Percentiles rank a stretch among this genome's conserved stretches.
These are phyloP conservation scores for Hyphodiscus sp. DNA, from an alignment of 2,329 filamentous ascomycete species.

Conservation along the genomic window DNA sequence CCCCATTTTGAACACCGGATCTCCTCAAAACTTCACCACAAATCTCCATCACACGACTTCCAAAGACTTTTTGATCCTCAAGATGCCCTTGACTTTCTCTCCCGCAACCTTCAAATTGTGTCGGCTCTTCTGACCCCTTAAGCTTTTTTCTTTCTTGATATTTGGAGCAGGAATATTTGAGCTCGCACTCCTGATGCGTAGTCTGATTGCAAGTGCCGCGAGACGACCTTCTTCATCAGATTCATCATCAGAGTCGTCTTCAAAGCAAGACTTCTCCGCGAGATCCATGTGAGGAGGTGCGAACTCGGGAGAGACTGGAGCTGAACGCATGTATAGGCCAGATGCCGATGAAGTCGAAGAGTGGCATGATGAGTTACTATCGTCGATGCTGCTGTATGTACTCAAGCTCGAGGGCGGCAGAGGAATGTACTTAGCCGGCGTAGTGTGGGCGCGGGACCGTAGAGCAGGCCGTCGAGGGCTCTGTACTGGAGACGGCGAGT, in stretches of 20 bases:
- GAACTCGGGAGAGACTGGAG: background rate
- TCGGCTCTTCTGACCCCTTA: background rate
- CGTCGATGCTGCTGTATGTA: background rate
- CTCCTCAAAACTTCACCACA: background rate
- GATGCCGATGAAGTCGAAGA: background rate
- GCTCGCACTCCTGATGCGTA: background rate
- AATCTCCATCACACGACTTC: background rate
- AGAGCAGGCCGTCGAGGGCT: background rate
- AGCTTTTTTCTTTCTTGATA: background rate
- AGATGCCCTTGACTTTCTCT: background rate
- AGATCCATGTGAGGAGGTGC: background rate
- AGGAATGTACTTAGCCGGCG: background rate
- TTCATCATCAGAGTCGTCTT: background rate
- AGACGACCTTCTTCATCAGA: background rate
- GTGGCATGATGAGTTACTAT: background rate
- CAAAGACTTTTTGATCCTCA: background rate
- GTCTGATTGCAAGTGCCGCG: background rate
- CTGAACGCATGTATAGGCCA: background rate
- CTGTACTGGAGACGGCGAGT: background rate
- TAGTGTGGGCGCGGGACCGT: background rate
- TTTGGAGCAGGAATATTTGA: background rate
- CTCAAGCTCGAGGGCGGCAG: background rate
- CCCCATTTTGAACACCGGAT: background rate
- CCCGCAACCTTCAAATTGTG: background rate
- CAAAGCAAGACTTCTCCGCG: background rate